Evolutionary conservation across 371 early-diverging fungal species (phyloP), one percentile per base, ranked within the genome.

Genomic region (Mortierella sp.): DNA sequence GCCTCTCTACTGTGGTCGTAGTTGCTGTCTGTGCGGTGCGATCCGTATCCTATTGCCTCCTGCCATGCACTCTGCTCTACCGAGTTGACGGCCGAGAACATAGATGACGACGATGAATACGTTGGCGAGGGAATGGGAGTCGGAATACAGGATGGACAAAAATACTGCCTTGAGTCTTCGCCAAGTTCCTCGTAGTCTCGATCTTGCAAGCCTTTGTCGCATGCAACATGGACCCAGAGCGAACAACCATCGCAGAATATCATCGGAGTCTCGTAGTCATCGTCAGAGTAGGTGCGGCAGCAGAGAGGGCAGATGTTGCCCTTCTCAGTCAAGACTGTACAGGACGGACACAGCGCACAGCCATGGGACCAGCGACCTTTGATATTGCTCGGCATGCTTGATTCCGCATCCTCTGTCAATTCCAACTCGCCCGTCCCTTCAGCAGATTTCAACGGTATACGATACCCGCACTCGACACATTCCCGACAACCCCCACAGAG

Each of bases 161-260:
- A 71, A 50, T 81, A 81, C 28, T 71, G 64, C 19, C 56, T 64
- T 11, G 64, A 67, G 23, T 70, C 76, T 48, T 72, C 69, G 6
- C 78, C 76, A 27, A 81, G 43, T 27, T 73, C 65, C 21, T 75
- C 72, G 14, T 81, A 75, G 28, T 81, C 76, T 1, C 67, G 53
- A 9, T 67, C 68, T 37, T 83, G 60, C 4, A 85, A 60, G 0
- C 60, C 51, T 3, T 66, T 64, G 23, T 86, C 86, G 56, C 86
- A 86, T n/a, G 70, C 78, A 3, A 80, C 59, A 65, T 86, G 86
- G 6, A 86, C 75, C 86, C 86, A 86, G 19, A 70, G 56, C 3
- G 71, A 69, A 42, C 86, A 86, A 6, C 82, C 72, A 43, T 86
- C 86, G 56, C 85, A 86, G 66, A 82, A 81, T 21, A 85, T 81